Percentiles rank a stretch among this genome's conserved stretches.
These are phyloP conservation scores for Plasmodium gallinaceum DNA, from an alignment of 169 alveolate genomes.

Conservation along the genomic window DNA sequence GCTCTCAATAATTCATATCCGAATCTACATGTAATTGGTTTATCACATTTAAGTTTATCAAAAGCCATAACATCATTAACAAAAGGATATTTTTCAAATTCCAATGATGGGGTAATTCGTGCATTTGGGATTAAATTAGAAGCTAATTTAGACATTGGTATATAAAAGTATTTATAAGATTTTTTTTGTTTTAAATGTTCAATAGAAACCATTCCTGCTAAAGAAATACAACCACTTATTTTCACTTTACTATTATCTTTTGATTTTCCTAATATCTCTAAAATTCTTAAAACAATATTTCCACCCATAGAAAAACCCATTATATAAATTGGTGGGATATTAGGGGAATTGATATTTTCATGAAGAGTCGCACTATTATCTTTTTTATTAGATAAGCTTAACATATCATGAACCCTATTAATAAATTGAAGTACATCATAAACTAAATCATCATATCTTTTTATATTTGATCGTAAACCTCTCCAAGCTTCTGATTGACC, in stretches of 20 bases:
- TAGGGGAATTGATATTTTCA: conserved; percentile 30
- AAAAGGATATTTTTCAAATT: conserved; percentile 16
- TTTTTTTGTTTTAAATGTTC: conserved; percentile 39
- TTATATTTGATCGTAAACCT: conserved; percentile 64
- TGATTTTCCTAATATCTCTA: conserved; percentile 70
- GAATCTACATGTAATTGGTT: conserved; percentile 62
- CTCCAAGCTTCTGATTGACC: conserved; percentile 82
- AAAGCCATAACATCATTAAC: conserved; percentile 13
- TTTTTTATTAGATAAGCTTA: conserved; percentile 14
- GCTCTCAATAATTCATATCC: conserved; percentile 78
- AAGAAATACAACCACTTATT: conserved; percentile 79
- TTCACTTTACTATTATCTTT: conserved; percentile 47
- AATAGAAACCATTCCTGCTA: conserved; percentile 83
- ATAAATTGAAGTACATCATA: conserved; percentile 83
- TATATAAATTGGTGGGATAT: conserved; percentile 76
- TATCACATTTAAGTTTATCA: conserved; percentile 70
- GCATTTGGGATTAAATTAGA: conserved; percentile 58
- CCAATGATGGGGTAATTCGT: conserved; percentile 28
- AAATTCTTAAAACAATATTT: conserved; percentile 77
- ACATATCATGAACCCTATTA: conserved; percentile 69
- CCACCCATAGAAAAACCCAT: conserved; percentile 86
- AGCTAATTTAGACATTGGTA: conserved; percentile 53
- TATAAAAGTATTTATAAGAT: conserved; percentile 35
- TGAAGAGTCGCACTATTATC: conserved; percentile 14
- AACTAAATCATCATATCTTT: conserved; percentile 77